phyloP scores from a whole-genome alignment of 768 basidiomycete genomes.

The Boletus fagicola region DNA sequence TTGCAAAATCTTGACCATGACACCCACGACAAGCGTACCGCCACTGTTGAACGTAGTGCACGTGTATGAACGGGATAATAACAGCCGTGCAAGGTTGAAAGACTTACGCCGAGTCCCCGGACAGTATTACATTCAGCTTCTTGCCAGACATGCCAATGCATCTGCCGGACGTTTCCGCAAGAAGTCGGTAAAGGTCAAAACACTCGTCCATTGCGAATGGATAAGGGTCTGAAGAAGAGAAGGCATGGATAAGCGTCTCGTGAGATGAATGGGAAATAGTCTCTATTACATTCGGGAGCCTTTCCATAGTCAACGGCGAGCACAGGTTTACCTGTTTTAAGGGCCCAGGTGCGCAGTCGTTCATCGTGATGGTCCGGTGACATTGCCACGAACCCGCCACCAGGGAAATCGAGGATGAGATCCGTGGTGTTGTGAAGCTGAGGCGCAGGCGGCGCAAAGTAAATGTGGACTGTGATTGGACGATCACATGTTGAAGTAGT shows the following conservation, averaged over 20 bases:
- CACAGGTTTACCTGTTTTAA: slow-evolving; percentile 72
- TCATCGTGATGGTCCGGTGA: slow-evolving; percentile 96
- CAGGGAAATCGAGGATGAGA: slow-evolving; percentile 89
- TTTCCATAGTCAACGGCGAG: slow-evolving; percentile 93
- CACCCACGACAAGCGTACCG: slow-evolving; percentile 79
- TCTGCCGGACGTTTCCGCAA: slow-evolving; percentile 77
- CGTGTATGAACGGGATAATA: slow-evolving; percentile 9
- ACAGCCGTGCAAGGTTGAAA: slow-evolving; percentile 1
- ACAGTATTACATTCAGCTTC: slow-evolving; percentile 71
- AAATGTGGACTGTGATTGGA: slow-evolving; percentile 81
- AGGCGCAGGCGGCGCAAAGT: slow-evolving; percentile 67
- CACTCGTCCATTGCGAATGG: slow-evolving; percentile 95
- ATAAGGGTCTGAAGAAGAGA: slow-evolving; percentile 71
- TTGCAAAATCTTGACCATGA: slow-evolving; percentile 85
- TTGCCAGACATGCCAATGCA: slow-evolving; percentile 88
- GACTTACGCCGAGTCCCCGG: slow-evolving; percentile 96
- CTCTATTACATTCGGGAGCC: slow-evolving; percentile 82
- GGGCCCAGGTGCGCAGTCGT: slow-evolving; percentile 83
- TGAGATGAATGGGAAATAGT: slow-evolving; percentile 2
- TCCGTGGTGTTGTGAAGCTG: slow-evolving; percentile 69
- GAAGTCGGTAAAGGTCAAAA: slow-evolving; percentile 82
- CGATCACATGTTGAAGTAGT: slow-evolving; percentile 70
- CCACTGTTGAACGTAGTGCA: slow-evolving; percentile 52
- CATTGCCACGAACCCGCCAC: slow-evolving; percentile 97
- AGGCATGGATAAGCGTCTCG: neutral